These are phyloP conservation scores for Podospora appendiculata DNA, from an alignment of 495 filamentous ascomycete genomes.

Conservation along the genomic window DNA sequence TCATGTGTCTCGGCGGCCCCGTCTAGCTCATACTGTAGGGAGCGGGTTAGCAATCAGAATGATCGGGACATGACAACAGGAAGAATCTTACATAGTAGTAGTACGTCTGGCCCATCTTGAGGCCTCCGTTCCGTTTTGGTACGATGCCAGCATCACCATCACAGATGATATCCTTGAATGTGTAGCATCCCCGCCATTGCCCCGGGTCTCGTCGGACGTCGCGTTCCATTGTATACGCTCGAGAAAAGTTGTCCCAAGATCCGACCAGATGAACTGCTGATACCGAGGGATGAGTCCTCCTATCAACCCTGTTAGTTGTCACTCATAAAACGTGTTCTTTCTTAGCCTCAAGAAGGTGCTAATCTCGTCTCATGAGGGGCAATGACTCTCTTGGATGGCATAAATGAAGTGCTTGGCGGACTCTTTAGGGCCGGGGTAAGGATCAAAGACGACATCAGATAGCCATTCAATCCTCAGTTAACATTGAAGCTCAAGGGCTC, in stretches of 20 bases:
- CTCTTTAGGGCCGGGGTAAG: not conserved
- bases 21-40: constrained; percentile 66
- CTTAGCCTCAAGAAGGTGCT: no score
- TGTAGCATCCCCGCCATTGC: constrained; percentile 78
- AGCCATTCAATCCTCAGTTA: not conserved
- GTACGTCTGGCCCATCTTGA: constrained; percentile 89
- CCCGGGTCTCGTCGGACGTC: constrained; percentile 61
- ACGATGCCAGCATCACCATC: constrained; percentile 57
- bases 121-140: constrained; percentile 61
- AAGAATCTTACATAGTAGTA: constrained; percentile 76
- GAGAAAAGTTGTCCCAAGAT: constrained; percentile 89
- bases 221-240: constrained; percentile 67
- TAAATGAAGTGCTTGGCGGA: not conserved
- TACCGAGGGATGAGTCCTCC: constrained; percentile 57
- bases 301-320: constrained; percentile 18
- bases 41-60: constrained; percentile 11
- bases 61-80: not conserved
- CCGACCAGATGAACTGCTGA: constrained; percentile 73
- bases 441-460: not conserved
- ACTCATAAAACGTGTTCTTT: no score
- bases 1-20: constrained; percentile 68
- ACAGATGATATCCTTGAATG: constrained; percentile 74
- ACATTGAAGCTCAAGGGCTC: not conserved
- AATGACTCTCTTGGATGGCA: no score
- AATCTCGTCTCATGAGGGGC: no score